Percentiles rank a stretch among this genome's conserved stretches.
Conservation (phyloP, 306 rosid genomes). For the Cicer yamashitae region DNA sequence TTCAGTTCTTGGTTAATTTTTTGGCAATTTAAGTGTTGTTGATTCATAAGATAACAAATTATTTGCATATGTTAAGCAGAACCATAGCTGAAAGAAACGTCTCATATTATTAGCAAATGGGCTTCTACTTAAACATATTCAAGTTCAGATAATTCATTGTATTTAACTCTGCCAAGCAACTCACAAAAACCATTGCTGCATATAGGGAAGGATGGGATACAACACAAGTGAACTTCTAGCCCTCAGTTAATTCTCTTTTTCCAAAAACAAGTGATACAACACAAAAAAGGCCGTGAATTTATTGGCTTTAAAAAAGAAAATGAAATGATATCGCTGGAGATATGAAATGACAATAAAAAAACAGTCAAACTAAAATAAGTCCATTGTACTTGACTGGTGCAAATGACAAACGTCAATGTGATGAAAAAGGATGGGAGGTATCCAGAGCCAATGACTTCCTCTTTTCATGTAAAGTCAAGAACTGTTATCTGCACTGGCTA, state of each 20-base stretch:
- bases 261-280: neutral
- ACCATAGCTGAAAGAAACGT: too few relatives aligned
- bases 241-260: neutral
- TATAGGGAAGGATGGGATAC: too few relatives aligned
- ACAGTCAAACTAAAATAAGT: conserved; percentile 35
- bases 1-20: too few relatives aligned
- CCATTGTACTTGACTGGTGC: conserved; percentile 23
- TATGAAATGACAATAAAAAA: conserved; percentile 23
- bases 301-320: conserved; percentile 6
- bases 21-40: too few relatives aligned
- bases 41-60: too few relatives aligned
- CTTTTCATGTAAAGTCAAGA: conserved; percentile 34
- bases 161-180: too few relatives aligned
- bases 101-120: too few relatives aligned
- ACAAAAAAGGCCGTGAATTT: conserved; percentile 36
- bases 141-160: too few relatives aligned
- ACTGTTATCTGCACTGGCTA: conserved; percentile 10
- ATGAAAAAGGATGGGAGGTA: conserved; percentile 30
- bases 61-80: too few relatives aligned
- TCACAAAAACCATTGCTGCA: too few relatives aligned
- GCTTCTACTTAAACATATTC: too few relatives aligned
- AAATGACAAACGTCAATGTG: conserved; percentile 33
- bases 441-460: conserved; percentile 12
- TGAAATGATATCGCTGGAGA: conserved; percentile 15
- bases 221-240: neutral